phyloP scores from a whole-genome alignment of 768 basidiomycete genomes.

The Lentinula edodes region DNA sequence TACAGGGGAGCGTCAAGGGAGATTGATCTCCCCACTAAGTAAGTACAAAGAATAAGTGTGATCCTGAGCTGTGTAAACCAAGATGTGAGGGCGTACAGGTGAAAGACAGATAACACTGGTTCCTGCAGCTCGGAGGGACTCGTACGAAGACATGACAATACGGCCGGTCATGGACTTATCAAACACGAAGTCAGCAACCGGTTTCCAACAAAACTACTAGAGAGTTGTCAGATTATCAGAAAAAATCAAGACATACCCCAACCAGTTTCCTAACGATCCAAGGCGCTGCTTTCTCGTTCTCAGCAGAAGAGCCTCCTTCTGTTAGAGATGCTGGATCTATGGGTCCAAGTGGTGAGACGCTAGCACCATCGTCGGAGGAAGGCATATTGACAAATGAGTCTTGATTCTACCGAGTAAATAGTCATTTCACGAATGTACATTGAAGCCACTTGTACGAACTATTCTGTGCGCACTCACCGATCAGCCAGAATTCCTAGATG shows the following conservation, averaged over 20 bases:
- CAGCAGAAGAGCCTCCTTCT: conserved; percentile 27
- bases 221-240: neutral
- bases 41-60: neutral
- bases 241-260: conserved; percentile 36
- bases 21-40: conserved; percentile 59
- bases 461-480: too few relatives aligned
- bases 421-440: too few relatives aligned
- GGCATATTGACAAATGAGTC: neutral
- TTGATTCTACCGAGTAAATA: conserved; percentile 5
- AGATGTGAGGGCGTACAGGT: conserved; percentile 34
- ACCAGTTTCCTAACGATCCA: conserved; percentile 64
- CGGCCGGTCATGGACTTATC: conserved; percentile 54
- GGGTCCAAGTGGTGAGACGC: conserved; percentile 38
- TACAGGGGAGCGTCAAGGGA: conserved; percentile 56
- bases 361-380: neutral
- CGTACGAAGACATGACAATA: conserved; percentile 60
- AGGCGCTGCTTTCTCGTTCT: conserved; percentile 51
- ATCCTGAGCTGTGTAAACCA: neutral
- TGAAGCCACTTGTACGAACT: too few relatives aligned
- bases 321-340: conserved; percentile 43
- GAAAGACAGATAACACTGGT: conserved; percentile 57
- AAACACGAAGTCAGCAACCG: neutral
- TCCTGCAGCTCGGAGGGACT: conserved; percentile 54
- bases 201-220: too few relatives aligned
- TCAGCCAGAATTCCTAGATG: too few relatives aligned